Base-by-base conservation (phyloP, 2,329 filamentous ascomycete genomes). In the Rhynchosporium secalis region DNA sequence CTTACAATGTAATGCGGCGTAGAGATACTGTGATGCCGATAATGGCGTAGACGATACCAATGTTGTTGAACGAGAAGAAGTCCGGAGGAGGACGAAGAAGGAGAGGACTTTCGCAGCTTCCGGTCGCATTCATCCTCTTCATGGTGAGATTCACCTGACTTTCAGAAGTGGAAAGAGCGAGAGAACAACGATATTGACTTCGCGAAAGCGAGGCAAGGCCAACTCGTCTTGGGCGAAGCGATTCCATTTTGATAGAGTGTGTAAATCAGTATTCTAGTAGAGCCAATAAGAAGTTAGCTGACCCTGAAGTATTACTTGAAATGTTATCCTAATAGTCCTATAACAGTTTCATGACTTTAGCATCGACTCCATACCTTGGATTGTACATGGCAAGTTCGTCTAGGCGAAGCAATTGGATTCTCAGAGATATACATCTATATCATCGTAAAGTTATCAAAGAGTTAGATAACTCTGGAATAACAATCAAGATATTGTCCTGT, bases 11-110 rank as follows among this genome's bases (percentile, higher is more conserved):
- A 65, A 43, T 54, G 55, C n/a, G n/a, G 9, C 33, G 31, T 66
- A 67, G 57, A 48, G 56, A 66, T 67, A n/a, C 41, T 67, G 46
- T 64, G 43, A 73, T 61, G 55, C 46, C 43, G 45, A 48, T 60
- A 38, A 56, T 54, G 29, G 45, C 54, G 38, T 48, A n/a, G 56
- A 40, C 65, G 49, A 57, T 51, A 43, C 40, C 46, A 52, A 33
- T 60, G 36, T 15, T 54, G 40, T 40, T 46, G 45, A 62, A 13
- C 20, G 38, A 45, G 9, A n/a, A 29, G n/a, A 58, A 36, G 28
- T n/a, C 9, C 15, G 52, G 36, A 55, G 38, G 48, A 12, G 60
- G 9, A 52, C 13, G 40, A 38, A 49, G 54, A 45, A 45, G 33
- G 26, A 13, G 41, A 20, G 43, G 20, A 51, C n/a, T 48, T 48